phyloP scores from a whole-genome alignment of 352 stramenopile species.

The Plasmopara viticola region DNA sequence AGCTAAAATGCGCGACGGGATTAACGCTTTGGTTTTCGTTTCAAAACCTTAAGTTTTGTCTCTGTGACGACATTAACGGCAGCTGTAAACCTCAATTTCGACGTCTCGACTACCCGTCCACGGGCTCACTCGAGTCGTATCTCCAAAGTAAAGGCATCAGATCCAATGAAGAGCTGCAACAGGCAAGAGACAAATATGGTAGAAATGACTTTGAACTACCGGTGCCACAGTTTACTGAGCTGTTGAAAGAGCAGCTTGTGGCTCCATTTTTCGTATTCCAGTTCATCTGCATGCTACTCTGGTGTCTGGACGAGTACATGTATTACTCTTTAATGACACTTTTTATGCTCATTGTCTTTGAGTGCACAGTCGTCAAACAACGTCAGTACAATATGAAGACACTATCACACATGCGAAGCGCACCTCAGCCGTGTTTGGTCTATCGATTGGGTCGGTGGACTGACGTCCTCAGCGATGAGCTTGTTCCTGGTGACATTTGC shows the following conservation, averaged over 20 bases:
- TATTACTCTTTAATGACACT: slow-evolving; percentile 99
- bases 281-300: slow-evolving; percentile 97
- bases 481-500: slow-evolving; percentile 92
- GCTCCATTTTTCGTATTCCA: slow-evolving; percentile 99
- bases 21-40: slow-evolving; percentile 69
- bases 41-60: slow-evolving; percentile 73
- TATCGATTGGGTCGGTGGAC: slow-evolving; percentile 85
- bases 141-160: slow-evolving; percentile 43
- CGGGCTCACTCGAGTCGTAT: slow-evolving; percentile 48
- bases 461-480: slow-evolving; percentile 65
- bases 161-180: slow-evolving; percentile 28
- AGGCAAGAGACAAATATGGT: slow-evolving; percentile 57
- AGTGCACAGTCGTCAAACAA: slow-evolving; percentile 94
- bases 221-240: slow-evolving; percentile 90
- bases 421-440: slow-evolving; percentile 83
- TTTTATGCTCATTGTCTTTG: slow-evolving; percentile 97
- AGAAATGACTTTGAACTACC: slow-evolving; percentile 93
- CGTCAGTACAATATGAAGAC: slow-evolving; percentile 93
- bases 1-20: slow-evolving; percentile 13
- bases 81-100: slow-evolving; percentile 53
- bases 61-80: slow-evolving; percentile 50
- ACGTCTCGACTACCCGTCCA: slow-evolving; percentile 65
- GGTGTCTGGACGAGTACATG: slow-evolving; percentile 99
- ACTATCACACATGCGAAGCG: slow-evolving; percentile 90
- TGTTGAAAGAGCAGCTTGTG: slow-evolving; percentile 96